These are phyloP conservation scores for Pelargonium australe DNA, from an alignment of 441 rosid genomes.

Conservation along the genomic window DNA sequence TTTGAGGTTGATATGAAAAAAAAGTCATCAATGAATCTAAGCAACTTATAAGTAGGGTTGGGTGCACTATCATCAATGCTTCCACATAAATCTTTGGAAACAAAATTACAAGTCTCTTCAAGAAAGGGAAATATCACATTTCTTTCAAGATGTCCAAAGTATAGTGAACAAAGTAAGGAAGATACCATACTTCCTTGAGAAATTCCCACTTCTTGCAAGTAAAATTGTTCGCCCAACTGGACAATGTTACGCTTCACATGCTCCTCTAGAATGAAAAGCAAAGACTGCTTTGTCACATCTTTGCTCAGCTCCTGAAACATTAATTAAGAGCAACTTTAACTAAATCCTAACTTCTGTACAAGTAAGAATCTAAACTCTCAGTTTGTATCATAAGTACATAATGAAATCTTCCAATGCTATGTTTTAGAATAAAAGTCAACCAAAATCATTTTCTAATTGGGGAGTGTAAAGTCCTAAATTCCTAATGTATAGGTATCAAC, in stretches of 20 bases:
- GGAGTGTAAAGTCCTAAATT: background rate
- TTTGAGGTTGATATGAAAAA: constrained; percentile 76
- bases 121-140: constrained; percentile 67
- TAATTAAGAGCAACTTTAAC: background rate
- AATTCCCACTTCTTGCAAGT: constrained; percentile 62
- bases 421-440: background rate
- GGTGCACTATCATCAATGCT: constrained; percentile 22
- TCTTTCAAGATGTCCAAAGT: constrained; percentile 74
- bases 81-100: constrained; percentile 20
- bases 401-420: background rate
- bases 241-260: constrained; percentile 62
- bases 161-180: constrained; percentile 70
- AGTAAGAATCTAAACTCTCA: background rate
- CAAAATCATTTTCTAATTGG: background rate
- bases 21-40: constrained; percentile 78
- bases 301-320: constrained; percentile 41
- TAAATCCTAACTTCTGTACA: background rate
- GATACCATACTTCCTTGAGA: constrained; percentile 87
- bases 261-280: constrained; percentile 38
- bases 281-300: constrained; percentile 33
- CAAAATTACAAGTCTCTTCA: constrained; percentile 28
- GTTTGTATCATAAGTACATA: background rate
- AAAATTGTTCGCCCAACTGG: constrained; percentile 44
- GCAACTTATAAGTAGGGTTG: constrained; percentile 37
- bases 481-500: background rate